phyloP scores from a whole-genome alignment of 495 filamentous ascomycete genomes.

The Hyaloscypha finlandica region DNA sequence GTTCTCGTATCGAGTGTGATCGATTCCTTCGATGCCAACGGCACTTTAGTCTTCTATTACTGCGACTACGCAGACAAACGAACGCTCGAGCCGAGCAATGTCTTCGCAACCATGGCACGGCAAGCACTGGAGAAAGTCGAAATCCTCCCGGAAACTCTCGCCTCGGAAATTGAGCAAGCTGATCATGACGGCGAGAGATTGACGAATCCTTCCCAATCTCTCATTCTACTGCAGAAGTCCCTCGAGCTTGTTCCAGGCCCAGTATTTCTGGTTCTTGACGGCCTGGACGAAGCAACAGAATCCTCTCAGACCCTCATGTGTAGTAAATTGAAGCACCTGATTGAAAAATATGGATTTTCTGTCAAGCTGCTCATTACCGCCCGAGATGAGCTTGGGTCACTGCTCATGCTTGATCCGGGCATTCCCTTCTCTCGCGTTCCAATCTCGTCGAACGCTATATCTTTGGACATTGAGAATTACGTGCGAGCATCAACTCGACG shows the following conservation, averaged over 20 bases:
- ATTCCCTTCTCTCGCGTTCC: slow-evolving; percentile 31
- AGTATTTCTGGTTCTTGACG: slow-evolving; percentile 15
- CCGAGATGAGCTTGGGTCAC: slow-evolving; percentile 31
- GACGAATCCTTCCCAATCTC: background rate
- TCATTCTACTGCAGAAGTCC: slow-evolving; percentile 3
- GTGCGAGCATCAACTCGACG: slow-evolving; percentile 6
- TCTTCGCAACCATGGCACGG: slow-evolving; percentile 27
- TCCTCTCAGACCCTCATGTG: background rate
- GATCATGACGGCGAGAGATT: slow-evolving; percentile 12
- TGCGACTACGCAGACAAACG: slow-evolving; percentile 28
- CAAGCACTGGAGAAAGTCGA: slow-evolving; percentile 13
- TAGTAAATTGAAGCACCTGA: background rate
- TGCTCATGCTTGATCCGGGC: slow-evolving; percentile 30
- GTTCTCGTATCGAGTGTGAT: slow-evolving; percentile 28
- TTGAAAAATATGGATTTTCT: no score
- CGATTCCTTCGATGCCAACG: slow-evolving; percentile 4
- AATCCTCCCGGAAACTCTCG: slow-evolving; percentile 10
- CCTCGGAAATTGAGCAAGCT: slow-evolving; percentile 5
- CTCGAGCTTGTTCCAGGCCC: background rate
- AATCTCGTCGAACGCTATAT: slow-evolving; percentile 4
- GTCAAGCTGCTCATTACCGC: slow-evolving; percentile 12
- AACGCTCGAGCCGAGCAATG: slow-evolving; percentile 27
- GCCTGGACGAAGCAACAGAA: slow-evolving; percentile 15
- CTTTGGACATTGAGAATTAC: slow-evolving; percentile 11
- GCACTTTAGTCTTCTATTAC: slow-evolving; percentile 26